Conservation (phyloP, 345 rosid genomes). For the Gossypium anomalum region DNA sequence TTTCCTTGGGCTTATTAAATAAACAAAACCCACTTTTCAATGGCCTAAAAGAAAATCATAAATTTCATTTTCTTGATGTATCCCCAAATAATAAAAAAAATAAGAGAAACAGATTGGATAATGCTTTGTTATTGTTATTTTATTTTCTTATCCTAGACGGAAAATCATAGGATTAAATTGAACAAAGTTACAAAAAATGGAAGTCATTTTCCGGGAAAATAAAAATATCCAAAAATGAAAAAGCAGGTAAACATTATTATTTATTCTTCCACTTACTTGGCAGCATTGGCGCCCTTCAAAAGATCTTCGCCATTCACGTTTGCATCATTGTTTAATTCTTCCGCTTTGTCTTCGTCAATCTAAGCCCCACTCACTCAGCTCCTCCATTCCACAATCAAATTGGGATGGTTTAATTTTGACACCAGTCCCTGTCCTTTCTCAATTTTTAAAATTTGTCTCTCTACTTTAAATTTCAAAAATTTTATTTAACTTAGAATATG, state of each 20-base stretch:
- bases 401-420: too few species aligned
- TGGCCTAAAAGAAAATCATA: too few species aligned
- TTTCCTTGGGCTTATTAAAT: too few species aligned
- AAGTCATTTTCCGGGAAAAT: neutral
- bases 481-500: too few species aligned
- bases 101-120: neutral
- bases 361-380: neutral
- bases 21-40: too few species aligned
- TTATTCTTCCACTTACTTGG: slow-evolving; percentile 23
- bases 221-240: neutral
- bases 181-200: neutral
- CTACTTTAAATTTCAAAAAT: too few species aligned
- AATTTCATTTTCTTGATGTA: too few species aligned
- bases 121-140: neutral
- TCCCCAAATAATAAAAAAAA: too few species aligned
- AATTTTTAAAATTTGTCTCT: too few species aligned
- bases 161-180: neutral
- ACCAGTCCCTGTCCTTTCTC: too few species aligned
- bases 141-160: neutral
- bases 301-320: slow-evolving; percentile 18
- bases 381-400: neutral
- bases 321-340: slow-evolving; percentile 23
- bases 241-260: neutral
- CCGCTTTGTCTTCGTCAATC: slow-evolving; percentile 21
- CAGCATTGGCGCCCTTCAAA: neutral